A percentile compares a stretch with the other conserved stretches of the same genome.
Conservation (phyloP, 257 asterid genomes). For the Jasminum sambac region DNA sequence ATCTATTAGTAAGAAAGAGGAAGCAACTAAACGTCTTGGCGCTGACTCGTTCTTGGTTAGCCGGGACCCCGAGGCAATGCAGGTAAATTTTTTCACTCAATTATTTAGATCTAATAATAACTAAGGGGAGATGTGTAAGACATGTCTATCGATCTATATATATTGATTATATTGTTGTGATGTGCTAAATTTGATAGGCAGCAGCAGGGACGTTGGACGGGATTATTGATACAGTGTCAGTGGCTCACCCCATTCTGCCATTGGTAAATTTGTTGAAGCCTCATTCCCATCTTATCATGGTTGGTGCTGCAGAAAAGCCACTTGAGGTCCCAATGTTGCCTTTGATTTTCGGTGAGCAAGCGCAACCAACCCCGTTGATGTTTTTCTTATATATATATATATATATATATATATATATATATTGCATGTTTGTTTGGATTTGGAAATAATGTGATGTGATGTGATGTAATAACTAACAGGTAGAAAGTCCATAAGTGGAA, state of each 20-base stretch:
- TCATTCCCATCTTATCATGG: constrained; percentile 35
- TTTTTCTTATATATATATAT: too few species aligned
- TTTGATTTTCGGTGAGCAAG: constrained; percentile 29
- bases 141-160: not conserved
- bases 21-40: constrained; percentile 41
- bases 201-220: constrained; percentile 39
- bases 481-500: constrained; percentile 36
- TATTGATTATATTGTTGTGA: not conserved
- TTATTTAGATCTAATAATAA: not conserved
- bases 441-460: not conserved
- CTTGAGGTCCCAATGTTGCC: constrained; percentile 35
- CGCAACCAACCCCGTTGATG: too few species aligned
- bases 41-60: constrained; percentile 49
- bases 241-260: constrained; percentile 31
- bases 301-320: constrained; percentile 33
- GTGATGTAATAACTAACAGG: constrained; percentile 28
- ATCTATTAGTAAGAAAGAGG: constrained; percentile 36
- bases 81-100: constrained; percentile 15
- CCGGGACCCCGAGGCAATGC: constrained; percentile 41
- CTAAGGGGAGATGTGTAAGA: not conserved
- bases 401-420: too few species aligned
- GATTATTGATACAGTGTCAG: constrained; percentile 43
- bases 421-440: not conserved
- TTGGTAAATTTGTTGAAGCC: constrained; percentile 34
- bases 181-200: constrained; percentile 28